Percentiles rank a stretch among this genome's conserved stretches.
Evolutionary conservation across 2,329 filamentous ascomycete genomes (phyloP).

Genomic region (Xylaria sp.): DNA sequence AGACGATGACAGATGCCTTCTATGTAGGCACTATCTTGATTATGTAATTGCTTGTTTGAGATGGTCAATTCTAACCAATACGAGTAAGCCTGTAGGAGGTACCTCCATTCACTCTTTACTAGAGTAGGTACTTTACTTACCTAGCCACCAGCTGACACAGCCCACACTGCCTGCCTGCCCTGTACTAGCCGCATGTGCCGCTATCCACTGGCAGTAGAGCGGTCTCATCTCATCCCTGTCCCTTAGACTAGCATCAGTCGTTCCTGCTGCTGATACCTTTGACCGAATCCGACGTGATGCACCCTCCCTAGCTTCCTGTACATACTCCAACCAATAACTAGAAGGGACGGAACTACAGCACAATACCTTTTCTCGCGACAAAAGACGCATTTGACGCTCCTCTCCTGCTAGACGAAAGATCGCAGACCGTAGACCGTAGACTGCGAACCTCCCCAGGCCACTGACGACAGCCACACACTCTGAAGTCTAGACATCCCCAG

Average conservation of each 20-base stretch:
- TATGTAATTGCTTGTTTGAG: too few relatives aligned
- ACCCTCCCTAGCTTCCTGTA: constrained; percentile 1
- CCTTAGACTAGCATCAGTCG: not conserved
- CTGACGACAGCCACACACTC: not conserved
- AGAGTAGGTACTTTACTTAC: not conserved
- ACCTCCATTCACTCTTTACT: too few relatives aligned
- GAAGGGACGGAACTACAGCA: constrained; percentile 19
- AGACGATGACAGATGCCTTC: too few relatives aligned
- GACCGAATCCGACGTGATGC: constrained; percentile 12
- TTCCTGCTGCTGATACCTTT: constrained; percentile 3
- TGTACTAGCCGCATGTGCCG: not conserved
- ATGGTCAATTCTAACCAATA: too few relatives aligned
- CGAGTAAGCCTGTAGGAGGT: too few relatives aligned
- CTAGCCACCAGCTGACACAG: not conserved
- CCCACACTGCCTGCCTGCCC: not conserved
- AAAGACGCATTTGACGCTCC: constrained; percentile 10
- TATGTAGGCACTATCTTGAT: too few relatives aligned
- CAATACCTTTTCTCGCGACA: not conserved
- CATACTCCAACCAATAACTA: not conserved
- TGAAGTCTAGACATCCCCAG: not conserved
- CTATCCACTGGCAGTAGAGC: constrained; percentile 1
- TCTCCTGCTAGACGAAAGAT: not conserved
- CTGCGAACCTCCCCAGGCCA: not conserved
- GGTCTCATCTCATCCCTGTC: constrained; percentile 18
- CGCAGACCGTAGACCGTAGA: not conserved